A percentile compares a stretch with the other conserved stretches of the same genome.
Evolutionary conservation across 1,284 basidiomycete species (phyloP).

Genomic region (Ganoderma sinense): DNA sequence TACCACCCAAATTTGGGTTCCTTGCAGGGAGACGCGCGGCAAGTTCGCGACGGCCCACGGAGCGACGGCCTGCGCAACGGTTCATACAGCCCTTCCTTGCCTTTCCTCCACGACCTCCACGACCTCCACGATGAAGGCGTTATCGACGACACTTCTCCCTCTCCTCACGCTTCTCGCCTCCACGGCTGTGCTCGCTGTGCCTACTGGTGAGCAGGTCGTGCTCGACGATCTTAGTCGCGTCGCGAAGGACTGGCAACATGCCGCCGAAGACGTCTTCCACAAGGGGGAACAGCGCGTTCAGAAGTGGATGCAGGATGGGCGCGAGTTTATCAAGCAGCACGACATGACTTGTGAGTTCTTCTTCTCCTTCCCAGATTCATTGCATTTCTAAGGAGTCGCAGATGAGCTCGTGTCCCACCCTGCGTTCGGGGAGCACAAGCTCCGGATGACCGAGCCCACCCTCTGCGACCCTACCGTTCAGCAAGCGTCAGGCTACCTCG

Average conservation of each 20-base stretch:
- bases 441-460: slow-evolving; percentile 53
- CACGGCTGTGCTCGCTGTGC: slow-evolving; percentile 24
- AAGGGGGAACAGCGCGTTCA: slow-evolving; percentile 23
- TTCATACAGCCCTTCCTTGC: not conserved
- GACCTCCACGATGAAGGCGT: slow-evolving; percentile 30
- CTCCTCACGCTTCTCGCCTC: slow-evolving; percentile 21
- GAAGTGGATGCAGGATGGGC: slow-evolving; percentile 28
- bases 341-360: slow-evolving; percentile 28
- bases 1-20: not conserved
- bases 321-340: slow-evolving; percentile 28
- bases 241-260: slow-evolving; percentile 25
- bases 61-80: not conserved
- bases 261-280: slow-evolving; percentile 17
- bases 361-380: not conserved
- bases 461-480: slow-evolving; percentile 62
- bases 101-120: slow-evolving; percentile 6
- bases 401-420: slow-evolving; percentile 37
- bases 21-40: not conserved
- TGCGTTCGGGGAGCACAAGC: slow-evolving; percentile 37
- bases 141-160: slow-evolving; percentile 21
- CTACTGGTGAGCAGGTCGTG: slow-evolving; percentile 28
- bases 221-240: slow-evolving; percentile 20
- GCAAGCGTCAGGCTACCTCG: slow-evolving; percentile 67
- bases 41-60: not conserved
- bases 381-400: not conserved